Evolutionary conservation across 169 alveolate species (phyloP).

Genomic region (Plasmodium inui): DNA sequence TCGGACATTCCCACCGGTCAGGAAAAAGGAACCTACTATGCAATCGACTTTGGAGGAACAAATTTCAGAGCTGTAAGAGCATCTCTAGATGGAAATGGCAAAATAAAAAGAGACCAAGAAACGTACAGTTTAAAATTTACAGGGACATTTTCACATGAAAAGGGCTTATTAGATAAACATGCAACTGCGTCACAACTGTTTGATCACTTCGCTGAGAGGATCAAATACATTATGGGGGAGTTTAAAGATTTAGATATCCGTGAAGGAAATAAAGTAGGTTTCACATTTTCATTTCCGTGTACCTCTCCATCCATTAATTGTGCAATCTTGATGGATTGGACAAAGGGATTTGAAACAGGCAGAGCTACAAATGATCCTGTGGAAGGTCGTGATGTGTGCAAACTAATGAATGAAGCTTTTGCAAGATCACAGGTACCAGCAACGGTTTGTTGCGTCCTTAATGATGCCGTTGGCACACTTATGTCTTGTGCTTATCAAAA

Average conservation of each 20-base stretch:
- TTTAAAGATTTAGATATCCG: slow-evolving; percentile 41
- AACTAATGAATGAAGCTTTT: slow-evolving; percentile 88
- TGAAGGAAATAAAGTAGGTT: slow-evolving; percentile 83
- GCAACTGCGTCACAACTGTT: slow-evolving; percentile 88
- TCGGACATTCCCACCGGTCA: slow-evolving; percentile 88
- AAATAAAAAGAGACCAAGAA: slow-evolving; percentile 83
- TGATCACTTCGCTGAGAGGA: slow-evolving; percentile 86
- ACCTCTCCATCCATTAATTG: slow-evolving; percentile 80
- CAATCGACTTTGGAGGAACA: slow-evolving; percentile 93
- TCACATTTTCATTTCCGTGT: slow-evolving; percentile 91
- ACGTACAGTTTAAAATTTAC: slow-evolving; percentile 80
- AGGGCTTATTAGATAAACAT: slow-evolving; percentile 86
- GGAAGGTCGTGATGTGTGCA: slow-evolving; percentile 92
- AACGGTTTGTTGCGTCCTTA: slow-evolving; percentile 84
- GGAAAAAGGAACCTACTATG: slow-evolving; percentile 91
- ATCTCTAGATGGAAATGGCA: slow-evolving; percentile 86
- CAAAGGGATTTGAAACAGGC: slow-evolving; percentile 94
- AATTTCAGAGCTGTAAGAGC: slow-evolving; percentile 90
- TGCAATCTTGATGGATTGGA: slow-evolving; percentile 90
- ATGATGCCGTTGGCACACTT: slow-evolving; percentile 93
- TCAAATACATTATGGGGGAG: slow-evolving; percentile 86
- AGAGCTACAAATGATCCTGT: slow-evolving; percentile 90
- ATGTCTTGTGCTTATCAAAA: slow-evolving; percentile 90
- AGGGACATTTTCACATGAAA: slow-evolving; percentile 81
- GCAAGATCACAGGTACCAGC: slow-evolving; percentile 85